Evolutionary conservation across 805 yeast species (phyloP).

Genomic region (Blastobotrys parvus): DNA sequence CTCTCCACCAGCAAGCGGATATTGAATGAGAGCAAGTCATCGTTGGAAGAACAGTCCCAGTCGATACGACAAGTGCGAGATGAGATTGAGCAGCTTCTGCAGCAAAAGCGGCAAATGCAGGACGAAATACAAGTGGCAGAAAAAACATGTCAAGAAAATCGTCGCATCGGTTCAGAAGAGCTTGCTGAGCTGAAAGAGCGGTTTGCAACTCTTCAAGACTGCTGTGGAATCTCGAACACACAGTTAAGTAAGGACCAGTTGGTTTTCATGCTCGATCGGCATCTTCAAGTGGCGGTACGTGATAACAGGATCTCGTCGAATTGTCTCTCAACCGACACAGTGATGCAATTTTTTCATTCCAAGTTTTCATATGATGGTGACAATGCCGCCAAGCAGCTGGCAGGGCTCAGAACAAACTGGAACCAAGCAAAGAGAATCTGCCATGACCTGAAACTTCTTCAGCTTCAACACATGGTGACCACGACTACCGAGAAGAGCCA

Average conservation of each 20-base stretch:
- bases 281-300: neutral
- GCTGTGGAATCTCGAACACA: neutral
- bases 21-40: conserved; percentile 3
- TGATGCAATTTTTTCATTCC: neutral
- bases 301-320: neutral
- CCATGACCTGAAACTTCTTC: neutral
- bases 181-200: conserved; percentile 2
- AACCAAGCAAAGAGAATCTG: neutral
- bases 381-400: neutral
- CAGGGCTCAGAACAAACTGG: neutral
- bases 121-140: conserved; percentile 17
- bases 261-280: neutral
- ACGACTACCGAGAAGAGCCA: neutral
- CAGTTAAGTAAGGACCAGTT: neutral
- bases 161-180: conserved; percentile 17
- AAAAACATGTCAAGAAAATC: conserved; percentile 12
- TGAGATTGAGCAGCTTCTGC: conserved; percentile 9
- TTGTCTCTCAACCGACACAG: neutral
- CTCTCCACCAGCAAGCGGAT: conserved; percentile 10
- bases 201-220: neutral
- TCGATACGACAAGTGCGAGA: conserved; percentile 8
- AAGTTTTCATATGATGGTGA: neutral
- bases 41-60: conserved; percentile 3
- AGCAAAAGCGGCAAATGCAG: conserved; percentile 4
- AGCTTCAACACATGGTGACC: conserved; percentile 2